Evolutionary conservation across 306 rosid genomes (phyloP).

Genomic region (Cyamopsis tetragonoloba): DNA sequence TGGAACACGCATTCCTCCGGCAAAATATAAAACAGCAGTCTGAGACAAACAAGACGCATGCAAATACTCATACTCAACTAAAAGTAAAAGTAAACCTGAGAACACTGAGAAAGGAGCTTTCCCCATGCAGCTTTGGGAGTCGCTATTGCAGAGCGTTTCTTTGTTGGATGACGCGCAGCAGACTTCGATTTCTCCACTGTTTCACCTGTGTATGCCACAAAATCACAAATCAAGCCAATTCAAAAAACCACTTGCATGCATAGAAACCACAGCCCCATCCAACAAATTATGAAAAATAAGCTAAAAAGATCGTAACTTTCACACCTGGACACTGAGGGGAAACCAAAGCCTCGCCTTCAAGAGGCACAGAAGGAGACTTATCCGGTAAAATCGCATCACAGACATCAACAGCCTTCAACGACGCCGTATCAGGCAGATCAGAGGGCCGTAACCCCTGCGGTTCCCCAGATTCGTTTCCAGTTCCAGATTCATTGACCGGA

Average conservation of each 20-base stretch:
- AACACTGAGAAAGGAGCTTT: conserved; percentile 82
- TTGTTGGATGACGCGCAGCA: conserved; percentile 28
- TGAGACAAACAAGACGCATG: neutral
- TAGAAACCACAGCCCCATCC: conserved; percentile 12
- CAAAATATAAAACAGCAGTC: neutral
- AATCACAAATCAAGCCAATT: conserved; percentile 25
- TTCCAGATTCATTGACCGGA: conserved; percentile 66
- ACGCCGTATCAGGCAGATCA: conserved; percentile 64
- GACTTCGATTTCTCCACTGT: conserved; percentile 48
- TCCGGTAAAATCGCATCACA: conserved; percentile 43
- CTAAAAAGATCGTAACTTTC: neutral
- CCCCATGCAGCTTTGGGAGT: conserved; percentile 66
- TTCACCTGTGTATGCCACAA: conserved; percentile 41
- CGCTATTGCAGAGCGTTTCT: conserved; percentile 48
- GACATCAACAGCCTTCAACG: conserved; percentile 45
- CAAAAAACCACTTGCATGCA: conserved; percentile 30
- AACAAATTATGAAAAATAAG: neutral
- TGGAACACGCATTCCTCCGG: neutral
- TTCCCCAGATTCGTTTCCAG: conserved; percentile 48
- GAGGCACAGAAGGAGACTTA: conserved; percentile 45
- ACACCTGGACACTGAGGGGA: conserved; percentile 58
- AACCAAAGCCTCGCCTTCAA: conserved; percentile 50
- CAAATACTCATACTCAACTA: neutral
- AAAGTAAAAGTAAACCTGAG: conserved; percentile 59
- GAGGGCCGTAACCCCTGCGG: conserved; percentile 48